A percentile compares a stretch with the other conserved stretches of the same genome.
Evolutionary conservation across 1,284 basidiomycete species (phyloP).

Genomic region (Heterobasidion irregulare): DNA sequence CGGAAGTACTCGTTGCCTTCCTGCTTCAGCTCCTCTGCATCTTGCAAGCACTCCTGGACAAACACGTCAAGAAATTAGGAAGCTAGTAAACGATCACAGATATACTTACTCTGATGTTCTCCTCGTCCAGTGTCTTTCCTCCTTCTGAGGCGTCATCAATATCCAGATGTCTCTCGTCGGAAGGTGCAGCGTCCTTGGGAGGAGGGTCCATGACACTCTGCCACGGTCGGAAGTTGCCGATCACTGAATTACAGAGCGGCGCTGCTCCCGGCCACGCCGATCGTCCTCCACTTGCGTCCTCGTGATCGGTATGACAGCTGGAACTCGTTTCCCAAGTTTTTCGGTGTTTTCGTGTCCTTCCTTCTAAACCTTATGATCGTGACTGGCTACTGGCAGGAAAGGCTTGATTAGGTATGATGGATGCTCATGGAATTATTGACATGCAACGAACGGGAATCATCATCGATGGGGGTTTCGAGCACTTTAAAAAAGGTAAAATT

Average conservation of each 20-base stretch:
- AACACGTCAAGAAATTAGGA: background rate
- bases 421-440: too few relatives aligned
- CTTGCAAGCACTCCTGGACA: conserved; percentile 33
- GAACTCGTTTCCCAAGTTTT: conserved; percentile 48
- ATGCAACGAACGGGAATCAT: too few relatives aligned
- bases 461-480: too few relatives aligned
- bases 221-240: background rate
- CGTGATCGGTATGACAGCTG: conserved; percentile 53
- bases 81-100: background rate
- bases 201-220: background rate
- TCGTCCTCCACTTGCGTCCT: conserved; percentile 47
- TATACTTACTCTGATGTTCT: conserved; percentile 9
- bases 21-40: conserved; percentile 51
- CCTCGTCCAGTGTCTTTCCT: conserved; percentile 4
- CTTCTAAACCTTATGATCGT: conserved; percentile 47
- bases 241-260: background rate
- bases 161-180: background rate
- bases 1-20: conserved; percentile 50
- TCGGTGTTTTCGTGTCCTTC: conserved; percentile 37
- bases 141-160: background rate
- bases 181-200: background rate
- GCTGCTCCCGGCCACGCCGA: conserved; percentile 22
- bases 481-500: too few relatives aligned
- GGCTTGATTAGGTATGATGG: conserved; percentile 27
- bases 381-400: conserved; percentile 42